A percentile compares a stretch with the other conserved stretches of the same genome.
phyloP scores from a whole-genome alignment of 805 yeast genomes.

The Ogataea saltuana region DNA sequence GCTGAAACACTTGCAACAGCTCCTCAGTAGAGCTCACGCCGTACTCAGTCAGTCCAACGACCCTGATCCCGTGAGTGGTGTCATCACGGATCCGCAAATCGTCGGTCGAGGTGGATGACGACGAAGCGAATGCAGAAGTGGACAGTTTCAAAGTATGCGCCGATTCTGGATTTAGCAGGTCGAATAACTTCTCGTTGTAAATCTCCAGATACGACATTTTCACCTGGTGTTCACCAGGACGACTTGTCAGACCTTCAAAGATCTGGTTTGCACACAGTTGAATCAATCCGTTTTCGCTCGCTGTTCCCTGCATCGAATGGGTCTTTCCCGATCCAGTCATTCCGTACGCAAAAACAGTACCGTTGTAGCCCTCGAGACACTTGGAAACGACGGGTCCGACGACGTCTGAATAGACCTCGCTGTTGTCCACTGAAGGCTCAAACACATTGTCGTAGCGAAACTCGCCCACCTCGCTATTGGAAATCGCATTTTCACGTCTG shows the following conservation, averaged over 20 bases:
- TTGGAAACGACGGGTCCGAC: constrained; percentile 56
- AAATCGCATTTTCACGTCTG: constrained; percentile 40
- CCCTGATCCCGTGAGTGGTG: constrained; percentile 66
- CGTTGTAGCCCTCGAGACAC: constrained; percentile 74
- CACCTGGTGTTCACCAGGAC: constrained; percentile 43
- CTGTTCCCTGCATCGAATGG: constrained; percentile 77
- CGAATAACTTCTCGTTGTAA: constrained; percentile 84
- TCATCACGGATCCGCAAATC: constrained; percentile 83
- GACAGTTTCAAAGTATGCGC: constrained; percentile 23
- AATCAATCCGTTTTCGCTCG: constrained; percentile 66
- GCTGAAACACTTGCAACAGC: constrained; percentile 55
- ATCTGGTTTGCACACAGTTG: constrained; percentile 63
- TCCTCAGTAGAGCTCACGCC: constrained; percentile 58
- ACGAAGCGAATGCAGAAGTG: constrained; percentile 7
- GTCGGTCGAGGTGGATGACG: constrained; percentile 21
- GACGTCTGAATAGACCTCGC: constrained; percentile 56
- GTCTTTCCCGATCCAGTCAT: constrained; percentile 96
- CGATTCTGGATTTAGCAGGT: constrained; percentile 53
- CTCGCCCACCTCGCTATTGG: constrained; percentile 57
- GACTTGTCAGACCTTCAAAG: constrained; percentile 46
- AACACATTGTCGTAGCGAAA: constrained; percentile 82
- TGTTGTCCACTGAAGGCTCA: constrained; percentile 53
- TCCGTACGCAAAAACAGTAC: constrained; percentile 91
- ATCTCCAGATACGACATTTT: constrained; percentile 78
- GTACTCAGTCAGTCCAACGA: constrained; percentile 70